Evolutionary conservation across 2,329 filamentous ascomycete species (phyloP).

Genomic region (Sporothrix dimorphospora): DNA sequence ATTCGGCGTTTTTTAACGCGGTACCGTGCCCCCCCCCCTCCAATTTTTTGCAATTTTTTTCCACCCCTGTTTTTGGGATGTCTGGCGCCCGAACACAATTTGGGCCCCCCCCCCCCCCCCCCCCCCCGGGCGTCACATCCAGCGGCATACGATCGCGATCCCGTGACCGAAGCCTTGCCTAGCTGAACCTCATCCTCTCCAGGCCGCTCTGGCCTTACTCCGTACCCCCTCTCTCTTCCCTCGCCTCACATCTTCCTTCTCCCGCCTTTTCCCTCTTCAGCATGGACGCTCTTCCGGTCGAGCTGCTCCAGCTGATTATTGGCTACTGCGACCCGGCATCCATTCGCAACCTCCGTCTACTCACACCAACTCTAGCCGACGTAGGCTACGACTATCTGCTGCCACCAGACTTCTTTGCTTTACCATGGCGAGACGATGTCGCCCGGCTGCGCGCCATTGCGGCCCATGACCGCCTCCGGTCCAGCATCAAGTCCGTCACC

Average conservation of each 20-base stretch:
- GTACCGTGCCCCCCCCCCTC: no score
- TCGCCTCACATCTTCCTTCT: background rate
- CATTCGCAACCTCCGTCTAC: constrained; percentile 48
- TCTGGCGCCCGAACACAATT: background rate
- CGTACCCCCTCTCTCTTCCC: background rate
- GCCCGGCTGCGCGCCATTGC: constrained; percentile 50
- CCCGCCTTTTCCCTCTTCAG: background rate
- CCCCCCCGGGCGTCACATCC: background rate
- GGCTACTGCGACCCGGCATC: constrained; percentile 45
- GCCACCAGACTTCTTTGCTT: constrained; percentile 46
- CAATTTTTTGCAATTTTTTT: background rate
- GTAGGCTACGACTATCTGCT: constrained; percentile 50
- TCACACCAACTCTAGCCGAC: constrained; percentile 45
- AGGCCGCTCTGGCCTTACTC: background rate
- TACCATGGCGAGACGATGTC: constrained; percentile 52
- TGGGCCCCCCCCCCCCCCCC: background rate
- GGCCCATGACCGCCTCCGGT: constrained; percentile 46
- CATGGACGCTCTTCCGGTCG: constrained; percentile 39
- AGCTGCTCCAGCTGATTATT: constrained; percentile 47
- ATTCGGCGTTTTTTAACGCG: no score
- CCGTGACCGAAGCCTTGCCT: constrained; percentile 23
- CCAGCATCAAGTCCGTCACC: constrained; percentile 48
- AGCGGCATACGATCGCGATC: constrained; percentile 12
- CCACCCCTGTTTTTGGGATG: background rate
- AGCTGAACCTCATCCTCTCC: background rate